Percentiles rank a stretch among this genome's conserved stretches.
Conservation (phyloP, 805 yeast species). For the Maudiozyma turicensis region DNA sequence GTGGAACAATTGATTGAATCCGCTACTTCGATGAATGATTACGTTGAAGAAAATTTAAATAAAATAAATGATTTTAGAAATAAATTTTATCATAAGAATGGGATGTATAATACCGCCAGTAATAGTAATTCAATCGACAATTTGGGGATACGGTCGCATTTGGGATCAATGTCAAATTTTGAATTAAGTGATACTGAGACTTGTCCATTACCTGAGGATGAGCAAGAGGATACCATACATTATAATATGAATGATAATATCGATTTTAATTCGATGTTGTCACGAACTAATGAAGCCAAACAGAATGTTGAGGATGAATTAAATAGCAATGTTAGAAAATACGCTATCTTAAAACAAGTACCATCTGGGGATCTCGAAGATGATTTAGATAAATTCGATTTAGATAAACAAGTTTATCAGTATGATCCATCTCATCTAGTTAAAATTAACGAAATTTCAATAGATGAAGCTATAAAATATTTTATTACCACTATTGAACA, state of each 20-base stretch:
- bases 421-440: not conserved
- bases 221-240: not conserved
- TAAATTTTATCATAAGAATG: slow-evolving; percentile 5
- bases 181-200: slow-evolving; percentile 17
- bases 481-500: slow-evolving; percentile 1
- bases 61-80: slow-evolving; percentile 18
- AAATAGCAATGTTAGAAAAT: not conserved
- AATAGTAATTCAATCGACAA: not conserved
- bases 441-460: not conserved
- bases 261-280: not conserved
- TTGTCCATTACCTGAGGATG: not conserved
- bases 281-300: not conserved
- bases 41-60: slow-evolving; percentile 18
- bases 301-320: not conserved
- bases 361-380: not conserved
- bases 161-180: slow-evolving; percentile 23
- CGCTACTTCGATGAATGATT: slow-evolving; percentile 22
- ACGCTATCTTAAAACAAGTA: not conserved
- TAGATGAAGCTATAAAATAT: slow-evolving; percentile 3
- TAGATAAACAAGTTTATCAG: not conserved
- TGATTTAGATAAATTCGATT: not conserved
- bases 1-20: slow-evolving; percentile 24
- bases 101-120: not conserved
- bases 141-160: not conserved
- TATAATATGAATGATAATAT: not conserved